These are phyloP conservation scores for Poronia punctata DNA, from an alignment of 495 filamentous ascomycete genomes.

Conservation along the genomic window DNA sequence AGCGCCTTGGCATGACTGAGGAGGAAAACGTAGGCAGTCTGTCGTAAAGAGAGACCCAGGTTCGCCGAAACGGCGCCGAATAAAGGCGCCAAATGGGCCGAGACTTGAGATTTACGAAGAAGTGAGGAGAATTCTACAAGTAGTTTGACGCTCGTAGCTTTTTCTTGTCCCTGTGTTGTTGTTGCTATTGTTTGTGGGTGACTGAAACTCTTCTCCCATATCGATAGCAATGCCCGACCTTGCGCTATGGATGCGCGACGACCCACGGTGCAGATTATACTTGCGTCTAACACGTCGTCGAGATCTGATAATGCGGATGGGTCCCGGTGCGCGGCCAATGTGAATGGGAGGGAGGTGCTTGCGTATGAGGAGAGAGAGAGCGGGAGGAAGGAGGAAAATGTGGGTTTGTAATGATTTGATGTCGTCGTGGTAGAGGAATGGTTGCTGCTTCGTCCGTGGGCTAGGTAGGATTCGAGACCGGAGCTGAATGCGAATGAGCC, in stretches of 20 bases:
- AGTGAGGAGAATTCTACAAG: too few relatives aligned
- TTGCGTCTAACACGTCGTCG: slow-evolving; percentile 83
- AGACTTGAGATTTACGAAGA: too few relatives aligned
- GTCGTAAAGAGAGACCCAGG: slow-evolving; percentile 53
- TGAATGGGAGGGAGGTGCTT: slow-evolving; percentile 75
- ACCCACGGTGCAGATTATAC: slow-evolving; percentile 78
- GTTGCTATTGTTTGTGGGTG: slow-evolving; percentile 5
- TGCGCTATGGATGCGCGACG: slow-evolving; percentile 78
- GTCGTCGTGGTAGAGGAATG: slow-evolving; percentile 29
- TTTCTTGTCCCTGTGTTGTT: too few relatives aligned
- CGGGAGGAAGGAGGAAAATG: slow-evolving; percentile 69
- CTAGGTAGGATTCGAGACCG: slow-evolving; percentile 89
- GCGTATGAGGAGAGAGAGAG: slow-evolving; percentile 73
- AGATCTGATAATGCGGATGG: slow-evolving; percentile 52
- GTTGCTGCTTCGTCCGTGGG: slow-evolving; percentile 68
- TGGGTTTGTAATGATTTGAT: slow-evolving; percentile 13
- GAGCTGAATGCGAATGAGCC: slow-evolving; percentile 96
- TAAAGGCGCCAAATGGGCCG: slow-evolving; percentile 70
- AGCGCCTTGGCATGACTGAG: slow-evolving; percentile 84
- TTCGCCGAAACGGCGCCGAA: slow-evolving; percentile 67
- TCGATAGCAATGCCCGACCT: slow-evolving; percentile 72
- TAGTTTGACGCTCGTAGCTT: too few relatives aligned
- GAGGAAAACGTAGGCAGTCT: slow-evolving; percentile 78
- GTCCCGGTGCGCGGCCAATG: slow-evolving; percentile 63
- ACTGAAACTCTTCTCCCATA: slow-evolving; percentile 79